Evolutionary conservation across 306 rosid species (phyloP).

Genomic region (Abrus pulchellus): DNA sequence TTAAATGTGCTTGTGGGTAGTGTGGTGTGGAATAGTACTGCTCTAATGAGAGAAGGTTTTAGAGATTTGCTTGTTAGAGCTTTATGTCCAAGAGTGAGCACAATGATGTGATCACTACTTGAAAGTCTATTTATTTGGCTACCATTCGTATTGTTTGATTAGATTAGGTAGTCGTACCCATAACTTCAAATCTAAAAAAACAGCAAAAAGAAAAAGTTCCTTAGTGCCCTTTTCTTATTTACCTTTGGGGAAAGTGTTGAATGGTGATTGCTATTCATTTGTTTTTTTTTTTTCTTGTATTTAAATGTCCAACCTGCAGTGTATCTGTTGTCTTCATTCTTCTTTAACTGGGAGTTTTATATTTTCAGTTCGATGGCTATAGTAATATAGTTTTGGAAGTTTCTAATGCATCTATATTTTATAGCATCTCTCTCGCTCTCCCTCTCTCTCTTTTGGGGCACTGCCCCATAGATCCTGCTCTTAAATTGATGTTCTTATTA

Average conservation of each 20-base stretch:
- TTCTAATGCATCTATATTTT: conserved; percentile 40
- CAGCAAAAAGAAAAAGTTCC: not conserved
- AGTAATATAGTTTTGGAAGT: conserved; percentile 17
- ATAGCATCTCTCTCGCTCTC: not conserved
- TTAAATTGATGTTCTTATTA: not conserved
- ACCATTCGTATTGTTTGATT: not conserved
- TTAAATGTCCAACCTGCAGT: not conserved
- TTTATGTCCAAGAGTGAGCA: conserved; percentile 15
- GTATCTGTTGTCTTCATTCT: not conserved
- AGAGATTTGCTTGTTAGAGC: conserved; percentile 17
- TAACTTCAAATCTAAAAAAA: not conserved
- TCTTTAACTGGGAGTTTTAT: not conserved
- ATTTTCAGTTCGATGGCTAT: not conserved
- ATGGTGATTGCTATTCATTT: conserved; percentile 15
- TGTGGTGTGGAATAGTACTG: conserved; percentile 18
- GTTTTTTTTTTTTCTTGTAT: conserved; percentile 3
- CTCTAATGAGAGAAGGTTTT: conserved; percentile 25
- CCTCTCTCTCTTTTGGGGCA: not conserved
- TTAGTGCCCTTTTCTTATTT: not conserved
- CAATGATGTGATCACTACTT: conserved; percentile 40
- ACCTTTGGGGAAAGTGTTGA: conserved; percentile 29
- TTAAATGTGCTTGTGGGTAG: conserved; percentile 27
- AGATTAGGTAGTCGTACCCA: conserved; percentile 1
- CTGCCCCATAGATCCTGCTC: not conserved
- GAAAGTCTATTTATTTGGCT: not conserved